A percentile compares a stretch with the other conserved stretches of the same genome.
phyloP scores from a whole-genome alignment of 2,329 filamentous ascomycete genomes.

The Plectosphaerella plurivora region DNA sequence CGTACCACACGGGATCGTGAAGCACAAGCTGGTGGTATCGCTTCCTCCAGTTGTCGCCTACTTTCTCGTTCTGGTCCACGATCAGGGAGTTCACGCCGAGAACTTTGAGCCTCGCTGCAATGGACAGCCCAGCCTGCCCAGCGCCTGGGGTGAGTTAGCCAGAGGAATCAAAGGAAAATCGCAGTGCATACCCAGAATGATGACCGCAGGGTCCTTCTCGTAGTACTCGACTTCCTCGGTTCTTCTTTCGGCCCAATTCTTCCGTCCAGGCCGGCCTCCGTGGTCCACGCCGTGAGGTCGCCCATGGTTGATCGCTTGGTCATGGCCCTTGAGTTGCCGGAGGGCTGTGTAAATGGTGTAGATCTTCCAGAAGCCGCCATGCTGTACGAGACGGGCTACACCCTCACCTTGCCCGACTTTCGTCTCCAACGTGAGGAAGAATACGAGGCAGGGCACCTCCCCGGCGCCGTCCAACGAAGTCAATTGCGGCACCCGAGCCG shows the following conservation, averaged over 20 bases:
- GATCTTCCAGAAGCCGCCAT: slow-evolving; percentile 41
- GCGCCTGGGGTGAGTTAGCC: slow-evolving; percentile 31
- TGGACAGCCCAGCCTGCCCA: slow-evolving; percentile 50
- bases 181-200: slow-evolving; percentile 17
- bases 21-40: slow-evolving; percentile 53
- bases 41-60: slow-evolving; percentile 58
- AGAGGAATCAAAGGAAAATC: background rate
- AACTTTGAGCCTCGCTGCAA: slow-evolving; percentile 50
- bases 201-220: slow-evolving; percentile 9
- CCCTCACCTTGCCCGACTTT: slow-evolving; percentile 51
- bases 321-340: slow-evolving; percentile 39
- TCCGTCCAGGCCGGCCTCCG: slow-evolving; percentile 8
- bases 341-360: slow-evolving; percentile 54
- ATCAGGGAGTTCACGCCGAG: slow-evolving; percentile 45
- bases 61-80: slow-evolving; percentile 43
- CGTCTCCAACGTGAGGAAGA: slow-evolving; percentile 52
- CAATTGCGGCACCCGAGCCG: slow-evolving; percentile 20
- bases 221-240: slow-evolving; percentile 8
- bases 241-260: slow-evolving; percentile 16
- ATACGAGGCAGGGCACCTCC: slow-evolving; percentile 48
- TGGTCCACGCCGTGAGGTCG: slow-evolving; percentile 47
- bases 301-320: slow-evolving; percentile 35
- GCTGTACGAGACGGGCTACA: slow-evolving; percentile 43
- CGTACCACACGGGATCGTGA: slow-evolving; percentile 59
- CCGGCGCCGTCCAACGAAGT: slow-evolving; percentile 33